Conservation (phyloP, 1,139 yeast genomes). For the Lodderomyces oxycetoniae region DNA sequence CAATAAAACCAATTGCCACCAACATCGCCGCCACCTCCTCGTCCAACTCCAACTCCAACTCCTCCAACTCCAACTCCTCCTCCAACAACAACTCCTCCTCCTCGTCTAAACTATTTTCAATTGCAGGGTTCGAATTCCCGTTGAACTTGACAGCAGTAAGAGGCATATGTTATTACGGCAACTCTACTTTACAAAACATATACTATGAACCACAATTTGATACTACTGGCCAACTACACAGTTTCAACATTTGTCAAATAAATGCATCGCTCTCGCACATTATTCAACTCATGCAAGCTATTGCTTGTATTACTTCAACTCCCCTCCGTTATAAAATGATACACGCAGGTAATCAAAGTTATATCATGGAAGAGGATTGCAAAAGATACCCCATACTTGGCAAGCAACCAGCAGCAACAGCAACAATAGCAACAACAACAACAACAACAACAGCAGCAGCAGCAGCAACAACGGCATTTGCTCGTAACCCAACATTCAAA, state of each 20-base stretch:
- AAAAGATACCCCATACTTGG: conserved; percentile 13
- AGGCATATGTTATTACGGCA: conserved; percentile 27
- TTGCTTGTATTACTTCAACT: conserved; percentile 26
- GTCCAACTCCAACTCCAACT: too few relatives aligned
- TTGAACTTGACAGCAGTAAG: conserved; percentile 27
- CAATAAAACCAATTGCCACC: conserved; percentile 26
- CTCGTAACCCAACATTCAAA: conserved; percentile 1
- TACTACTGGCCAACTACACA: conserved; percentile 10
- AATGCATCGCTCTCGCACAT: conserved; percentile 34
- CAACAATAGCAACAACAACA: too few relatives aligned
- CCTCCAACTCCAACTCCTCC: conserved; percentile 17
- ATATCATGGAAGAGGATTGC: conserved; percentile 25
- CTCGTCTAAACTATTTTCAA: conserved; percentile 18
- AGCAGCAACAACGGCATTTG: background rate
- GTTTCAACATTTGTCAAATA: conserved; percentile 20
- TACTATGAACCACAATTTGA: conserved; percentile 13
- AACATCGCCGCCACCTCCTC: too few relatives aligned
- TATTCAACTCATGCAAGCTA: conserved; percentile 21
- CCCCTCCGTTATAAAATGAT: conserved; percentile 28
- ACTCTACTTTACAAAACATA: conserved; percentile 11
- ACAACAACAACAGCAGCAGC: background rate
- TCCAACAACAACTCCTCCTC: background rate
- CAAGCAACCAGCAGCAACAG: conserved; percentile 4
- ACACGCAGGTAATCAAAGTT: conserved; percentile 21
- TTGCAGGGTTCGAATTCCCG: conserved; percentile 38